phyloP scores from a whole-genome alignment of 805 yeast genomes.

The Lipomyces anomalus region DNA sequence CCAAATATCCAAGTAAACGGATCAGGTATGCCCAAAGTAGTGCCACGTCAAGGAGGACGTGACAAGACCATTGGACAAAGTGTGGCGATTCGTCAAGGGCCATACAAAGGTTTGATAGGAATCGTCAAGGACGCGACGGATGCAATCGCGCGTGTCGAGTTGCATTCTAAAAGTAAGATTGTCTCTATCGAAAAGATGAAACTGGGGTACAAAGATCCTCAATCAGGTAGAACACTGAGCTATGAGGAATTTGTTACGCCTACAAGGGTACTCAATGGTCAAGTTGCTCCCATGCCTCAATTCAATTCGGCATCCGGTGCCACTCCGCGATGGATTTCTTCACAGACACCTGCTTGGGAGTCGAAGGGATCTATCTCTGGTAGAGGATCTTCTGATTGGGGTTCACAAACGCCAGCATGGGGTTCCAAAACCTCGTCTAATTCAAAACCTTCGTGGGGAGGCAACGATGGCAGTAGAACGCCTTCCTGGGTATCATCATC shows the following conservation, averaged over 20 bases:
- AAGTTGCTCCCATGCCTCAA: constrained; percentile 25
- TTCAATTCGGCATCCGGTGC: no score
- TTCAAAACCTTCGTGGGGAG: no score
- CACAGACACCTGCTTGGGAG: constrained; percentile 26
- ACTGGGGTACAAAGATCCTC: constrained; percentile 64
- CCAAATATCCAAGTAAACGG: constrained; percentile 53
- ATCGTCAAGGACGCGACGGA: constrained; percentile 92
- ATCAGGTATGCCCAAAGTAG: constrained; percentile 37
- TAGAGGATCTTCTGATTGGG: constrained; percentile 11
- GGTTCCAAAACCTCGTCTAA: no score
- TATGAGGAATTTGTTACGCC: constrained; percentile 72
- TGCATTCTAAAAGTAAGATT: constrained; percentile 86
- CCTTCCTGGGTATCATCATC: neutral
- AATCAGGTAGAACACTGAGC: constrained; percentile 55
- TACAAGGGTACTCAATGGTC: constrained; percentile 17
- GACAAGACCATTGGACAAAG: constrained; percentile 77
- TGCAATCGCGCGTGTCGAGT: constrained; percentile 81
- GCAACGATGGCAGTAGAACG: neutral
- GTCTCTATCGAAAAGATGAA: constrained; percentile 77
- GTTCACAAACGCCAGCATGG: constrained; percentile 29
- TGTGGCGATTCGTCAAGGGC: constrained; percentile 83
- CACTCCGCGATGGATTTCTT: no score
- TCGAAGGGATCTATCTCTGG: constrained; percentile 21
- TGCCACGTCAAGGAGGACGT: constrained; percentile 62
- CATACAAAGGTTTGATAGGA: constrained; percentile 92